Evolutionary conservation across 2,329 filamentous ascomycete genomes (phyloP).

Genomic region (Sodiomyces alkalinus): DNA sequence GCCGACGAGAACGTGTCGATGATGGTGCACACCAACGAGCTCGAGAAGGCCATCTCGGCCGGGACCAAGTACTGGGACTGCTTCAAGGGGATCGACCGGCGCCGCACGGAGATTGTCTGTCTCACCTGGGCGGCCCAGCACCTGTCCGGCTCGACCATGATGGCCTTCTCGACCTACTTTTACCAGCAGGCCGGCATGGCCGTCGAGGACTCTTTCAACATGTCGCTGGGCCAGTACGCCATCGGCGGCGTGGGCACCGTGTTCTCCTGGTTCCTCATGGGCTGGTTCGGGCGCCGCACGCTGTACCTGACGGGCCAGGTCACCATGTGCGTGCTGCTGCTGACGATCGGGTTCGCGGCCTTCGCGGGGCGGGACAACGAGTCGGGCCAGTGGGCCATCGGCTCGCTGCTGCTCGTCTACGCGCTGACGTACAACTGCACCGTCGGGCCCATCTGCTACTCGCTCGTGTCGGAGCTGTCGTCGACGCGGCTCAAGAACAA

Average conservation of each 20-base stretch:
- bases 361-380: constrained; percentile 27
- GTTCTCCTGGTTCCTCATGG: constrained; percentile 28
- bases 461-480: constrained; percentile 27
- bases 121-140: constrained; percentile 23
- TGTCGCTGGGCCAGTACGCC: constrained; percentile 25
- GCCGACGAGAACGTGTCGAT: constrained; percentile 30
- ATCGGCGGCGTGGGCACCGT: constrained; percentile 29
- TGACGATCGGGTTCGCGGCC: constrained; percentile 26
- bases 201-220: constrained; percentile 20
- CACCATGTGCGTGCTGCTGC: constrained; percentile 21
- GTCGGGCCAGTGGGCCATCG: constrained; percentile 31
- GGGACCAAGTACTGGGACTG: constrained; percentile 30
- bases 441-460: constrained; percentile 28
- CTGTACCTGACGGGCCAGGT: constrained; percentile 27
- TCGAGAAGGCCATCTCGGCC: constrained; percentile 22
- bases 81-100: constrained; percentile 29
- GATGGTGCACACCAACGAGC: constrained; percentile 35
- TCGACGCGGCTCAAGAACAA: constrained; percentile 29
- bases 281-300: constrained; percentile 26
- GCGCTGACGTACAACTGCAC: constrained; percentile 28
- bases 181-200: constrained; percentile 26
- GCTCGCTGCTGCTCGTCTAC: constrained; percentile 28
- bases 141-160: constrained; percentile 21
- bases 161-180: constrained; percentile 22
- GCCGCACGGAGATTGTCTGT: constrained; percentile 29